Percentiles rank a stretch among this genome's conserved stretches.
phyloP scores from a whole-genome alignment of 768 basidiomycete genomes.

The Termitomyces sp. region DNA sequence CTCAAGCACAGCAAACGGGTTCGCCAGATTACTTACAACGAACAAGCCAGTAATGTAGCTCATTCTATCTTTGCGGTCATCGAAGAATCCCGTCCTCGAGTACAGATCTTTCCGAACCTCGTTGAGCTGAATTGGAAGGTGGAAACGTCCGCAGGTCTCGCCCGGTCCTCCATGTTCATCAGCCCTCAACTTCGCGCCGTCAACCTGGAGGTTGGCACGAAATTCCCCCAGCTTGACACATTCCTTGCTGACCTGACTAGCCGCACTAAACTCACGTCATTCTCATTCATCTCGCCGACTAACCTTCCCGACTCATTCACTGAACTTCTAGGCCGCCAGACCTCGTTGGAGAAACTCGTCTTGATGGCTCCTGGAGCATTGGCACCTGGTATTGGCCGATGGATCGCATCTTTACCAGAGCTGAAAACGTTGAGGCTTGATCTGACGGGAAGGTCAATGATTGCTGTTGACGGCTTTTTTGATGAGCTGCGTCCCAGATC shows the following conservation, averaged over 20 bases:
- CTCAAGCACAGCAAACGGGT: constrained; percentile 68
- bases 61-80: constrained; percentile 65
- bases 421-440: constrained; percentile 69
- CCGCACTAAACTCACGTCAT: constrained; percentile 59
- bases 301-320: constrained; percentile 71
- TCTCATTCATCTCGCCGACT: constrained; percentile 68
- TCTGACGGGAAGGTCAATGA: constrained; percentile 61
- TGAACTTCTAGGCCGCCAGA: constrained; percentile 58
- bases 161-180: constrained; percentile 63
- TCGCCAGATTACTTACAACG: constrained; percentile 66
- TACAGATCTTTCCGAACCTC: constrained; percentile 68
- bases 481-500: constrained; percentile 62
- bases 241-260: constrained; percentile 65
- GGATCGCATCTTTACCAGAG: constrained; percentile 61
- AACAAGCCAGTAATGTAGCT: constrained; percentile 59
- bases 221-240: constrained; percentile 53
- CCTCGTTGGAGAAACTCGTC: constrained; percentile 54
- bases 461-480: constrained; percentile 80
- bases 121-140: constrained; percentile 70
- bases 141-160: constrained; percentile 62
- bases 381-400: constrained; percentile 65
- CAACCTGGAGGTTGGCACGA: constrained; percentile 59
- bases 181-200: constrained; percentile 58
- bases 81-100: constrained; percentile 57
- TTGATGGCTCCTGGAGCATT: constrained; percentile 76